Evolutionary conservation across 768 basidiomycete species (phyloP).

Genomic region (Rhizopogon vinicolor): DNA sequence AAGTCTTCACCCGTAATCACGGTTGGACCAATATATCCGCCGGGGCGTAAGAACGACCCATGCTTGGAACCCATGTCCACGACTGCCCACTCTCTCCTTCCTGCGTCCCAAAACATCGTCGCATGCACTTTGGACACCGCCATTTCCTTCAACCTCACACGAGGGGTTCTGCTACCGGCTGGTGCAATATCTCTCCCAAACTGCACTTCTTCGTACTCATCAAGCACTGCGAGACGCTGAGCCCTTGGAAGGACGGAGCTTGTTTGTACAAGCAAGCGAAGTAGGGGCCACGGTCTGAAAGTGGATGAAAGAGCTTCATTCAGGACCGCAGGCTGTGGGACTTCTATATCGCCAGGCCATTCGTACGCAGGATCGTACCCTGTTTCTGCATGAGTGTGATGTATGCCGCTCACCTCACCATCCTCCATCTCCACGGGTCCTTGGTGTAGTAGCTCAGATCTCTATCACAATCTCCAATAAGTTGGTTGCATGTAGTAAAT

Average conservation of each 20-base stretch:
- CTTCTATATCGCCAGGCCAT: conserved; percentile 46
- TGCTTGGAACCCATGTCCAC: conserved; percentile 88
- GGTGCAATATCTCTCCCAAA: conserved; percentile 67
- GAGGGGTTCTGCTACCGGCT: conserved; percentile 47
- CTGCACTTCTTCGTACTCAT: conserved; percentile 61
- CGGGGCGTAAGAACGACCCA: conserved; percentile 59
- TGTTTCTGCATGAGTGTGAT: not conserved
- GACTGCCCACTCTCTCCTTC: conserved; percentile 57
- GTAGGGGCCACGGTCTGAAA: conserved; percentile 8
- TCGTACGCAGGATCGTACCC: conserved; percentile 51
- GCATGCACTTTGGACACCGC: conserved; percentile 80
- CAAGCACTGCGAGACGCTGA: conserved; percentile 55
- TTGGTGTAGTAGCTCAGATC: not conserved
- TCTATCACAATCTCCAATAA: not conserved
- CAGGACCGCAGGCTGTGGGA: not conserved
- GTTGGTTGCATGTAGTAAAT: not conserved
- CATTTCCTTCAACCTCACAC: conserved; percentile 79
- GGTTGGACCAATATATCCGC: conserved; percentile 14
- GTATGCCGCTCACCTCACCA: conserved; percentile 5
- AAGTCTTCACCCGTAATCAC: conserved; percentile 13
- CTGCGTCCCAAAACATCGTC: conserved; percentile 65
- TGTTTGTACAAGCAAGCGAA: conserved; percentile 35
- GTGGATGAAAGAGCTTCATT: conserved; percentile 19
- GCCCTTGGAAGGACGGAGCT: conserved; percentile 45
- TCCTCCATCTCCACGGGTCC: conserved; percentile 10